phyloP scores from a whole-genome alignment of 2,329 filamentous ascomycete genomes.

The Cladosporium oxysporum region DNA sequence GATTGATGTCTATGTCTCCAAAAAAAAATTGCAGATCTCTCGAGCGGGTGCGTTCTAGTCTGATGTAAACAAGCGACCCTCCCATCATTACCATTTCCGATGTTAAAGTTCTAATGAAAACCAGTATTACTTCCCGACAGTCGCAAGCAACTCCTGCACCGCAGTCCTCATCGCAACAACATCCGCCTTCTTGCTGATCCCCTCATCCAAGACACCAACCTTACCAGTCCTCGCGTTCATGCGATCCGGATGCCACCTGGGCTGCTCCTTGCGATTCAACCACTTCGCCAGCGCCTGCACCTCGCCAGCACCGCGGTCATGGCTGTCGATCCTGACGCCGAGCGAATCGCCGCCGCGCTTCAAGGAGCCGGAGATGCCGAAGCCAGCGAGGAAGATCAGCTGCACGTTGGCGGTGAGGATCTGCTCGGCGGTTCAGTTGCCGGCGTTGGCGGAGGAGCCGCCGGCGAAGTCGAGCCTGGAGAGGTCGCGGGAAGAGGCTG shows the following conservation, averaged over 20 bases:
- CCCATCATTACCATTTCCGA: neutral
- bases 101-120: neutral
- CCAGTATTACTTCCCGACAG: neutral
- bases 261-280: constrained; percentile 3
- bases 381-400: constrained; percentile 10
- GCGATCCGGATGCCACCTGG: constrained; percentile 12
- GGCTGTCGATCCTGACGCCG: neutral
- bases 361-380: neutral
- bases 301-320: neutral
- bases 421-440: neutral
- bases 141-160: neutral
- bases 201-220: neutral
- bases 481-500: neutral
- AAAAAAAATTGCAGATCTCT: neutral
- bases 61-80: neutral
- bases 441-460: neutral
- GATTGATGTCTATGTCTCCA: neutral
- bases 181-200: neutral
- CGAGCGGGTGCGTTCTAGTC: neutral
- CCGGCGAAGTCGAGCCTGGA: neutral
- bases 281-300: neutral
- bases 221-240: constrained; percentile 11
- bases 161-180: constrained; percentile 16
- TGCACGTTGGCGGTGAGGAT: constrained; percentile 13
- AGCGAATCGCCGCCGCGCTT: neutral